A percentile compares a stretch with the other conserved stretches of the same genome.
These are phyloP conservation scores for Trichosanthes truncata DNA, from an alignment of 306 rosid species.

Conservation along the genomic window DNA sequence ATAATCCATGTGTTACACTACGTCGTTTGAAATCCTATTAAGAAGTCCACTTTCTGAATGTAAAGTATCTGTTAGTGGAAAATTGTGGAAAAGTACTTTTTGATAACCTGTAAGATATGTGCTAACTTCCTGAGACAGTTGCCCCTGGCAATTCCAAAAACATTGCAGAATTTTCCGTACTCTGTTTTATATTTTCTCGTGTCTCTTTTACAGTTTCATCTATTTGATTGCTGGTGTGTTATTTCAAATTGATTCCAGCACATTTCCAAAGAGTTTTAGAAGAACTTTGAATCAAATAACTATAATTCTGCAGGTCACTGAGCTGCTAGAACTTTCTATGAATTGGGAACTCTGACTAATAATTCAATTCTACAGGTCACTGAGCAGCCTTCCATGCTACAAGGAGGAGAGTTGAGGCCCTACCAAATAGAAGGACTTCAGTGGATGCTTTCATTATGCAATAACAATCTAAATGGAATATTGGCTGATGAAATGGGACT, in stretches of 20 bases:
- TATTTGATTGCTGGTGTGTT: background rate
- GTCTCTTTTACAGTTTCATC: background rate
- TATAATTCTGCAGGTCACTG: background rate
- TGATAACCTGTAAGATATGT: background rate
- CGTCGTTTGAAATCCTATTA: background rate
- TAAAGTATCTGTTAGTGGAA: background rate
- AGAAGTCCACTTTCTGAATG: background rate
- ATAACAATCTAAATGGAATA: constrained; percentile 93
- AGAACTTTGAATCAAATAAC: background rate
- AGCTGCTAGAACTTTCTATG: background rate
- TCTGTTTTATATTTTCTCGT: background rate
- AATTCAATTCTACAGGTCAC: constrained; percentile 50
- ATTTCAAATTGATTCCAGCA: background rate
- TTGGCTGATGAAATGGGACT: constrained; percentile 99
- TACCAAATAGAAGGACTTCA: constrained; percentile 98
- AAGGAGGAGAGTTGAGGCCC: constrained; percentile 92
- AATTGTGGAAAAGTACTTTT: background rate
- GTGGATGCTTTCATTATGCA: constrained; percentile 97
- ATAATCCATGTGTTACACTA: background rate
- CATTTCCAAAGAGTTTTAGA: background rate
- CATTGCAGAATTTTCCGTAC: background rate
- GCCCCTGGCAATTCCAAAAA: background rate
- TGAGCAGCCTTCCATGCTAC: constrained; percentile 87
- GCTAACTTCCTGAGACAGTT: background rate
- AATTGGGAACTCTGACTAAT: constrained; percentile 3